Base-by-base conservation (phyloP, 768 basidiomycete species). In the Mycena epipterygia region DNA sequence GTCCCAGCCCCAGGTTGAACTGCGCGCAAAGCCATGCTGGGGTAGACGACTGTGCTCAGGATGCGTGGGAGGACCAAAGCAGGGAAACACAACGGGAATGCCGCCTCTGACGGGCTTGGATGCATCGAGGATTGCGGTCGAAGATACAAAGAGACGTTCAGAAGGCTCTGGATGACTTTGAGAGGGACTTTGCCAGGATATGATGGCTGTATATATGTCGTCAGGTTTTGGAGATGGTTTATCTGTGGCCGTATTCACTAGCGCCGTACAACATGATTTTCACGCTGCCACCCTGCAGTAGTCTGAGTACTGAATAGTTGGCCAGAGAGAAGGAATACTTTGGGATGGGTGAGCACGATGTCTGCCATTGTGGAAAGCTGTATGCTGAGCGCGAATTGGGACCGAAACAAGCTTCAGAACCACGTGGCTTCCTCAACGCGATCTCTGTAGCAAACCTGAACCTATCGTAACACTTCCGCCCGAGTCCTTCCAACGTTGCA, bases 11-110 rank as follows among this genome's bases (percentile, higher is more conserved):
- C 98, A 99, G 33, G 76, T 78, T 41, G 89, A 86, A 71, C 85
- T 95, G 46, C 98, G 85, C 7, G 95, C 97, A 78, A 97, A 98
- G 0, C 98, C 98, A 79, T 99, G 98, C 80, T 98, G 96, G 7
- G 84, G 64, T 7, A 99, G 84, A 52, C 87, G 88, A 25, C 79
- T 73, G 79, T 96, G 94, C 56, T 91, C 93, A 30, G 86, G 87
- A 79, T 91, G 92, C 21, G 86, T 87, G 2, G 97, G 95, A 0
- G 94, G 85, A 4, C 97, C 97, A 76, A 98, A 99, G 82, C 93
- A 95, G 48, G 93, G 92, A 79, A 96, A 98, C 48, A 95, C 91
- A 41, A 89, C 78, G 14, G 88, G 88, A 25, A 89, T 88, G 14
- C 88, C 88, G 14, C 88, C 88, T 64, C 88, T 80, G 33, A 89